Conservation (phyloP, 2,329 filamentous ascomycete genomes). For the Fusarium chlamydosporum region DNA sequence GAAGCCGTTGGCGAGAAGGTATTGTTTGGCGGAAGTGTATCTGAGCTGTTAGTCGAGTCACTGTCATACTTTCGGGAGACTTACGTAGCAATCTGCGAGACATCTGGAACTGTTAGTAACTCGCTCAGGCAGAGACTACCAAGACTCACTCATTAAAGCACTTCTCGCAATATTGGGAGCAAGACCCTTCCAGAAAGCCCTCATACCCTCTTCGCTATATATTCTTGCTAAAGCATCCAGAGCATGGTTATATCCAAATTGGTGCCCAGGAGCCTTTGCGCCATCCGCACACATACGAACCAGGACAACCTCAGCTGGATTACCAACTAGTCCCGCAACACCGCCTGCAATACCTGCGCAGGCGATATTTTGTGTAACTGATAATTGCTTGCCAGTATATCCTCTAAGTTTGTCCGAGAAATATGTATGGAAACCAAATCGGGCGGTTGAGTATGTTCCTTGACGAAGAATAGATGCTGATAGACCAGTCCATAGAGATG, state of each 20-base stretch:
- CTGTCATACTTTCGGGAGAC: conserved; percentile 1
- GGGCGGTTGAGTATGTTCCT: conserved; percentile 61
- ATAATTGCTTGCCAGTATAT: conserved; percentile 52
- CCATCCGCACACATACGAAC: conserved; percentile 64
- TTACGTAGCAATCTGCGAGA: conserved; percentile 62
- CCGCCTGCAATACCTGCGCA: conserved; percentile 60
- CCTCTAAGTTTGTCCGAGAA: conserved; percentile 52
- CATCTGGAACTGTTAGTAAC: conserved; percentile 52
- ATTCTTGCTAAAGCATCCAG: conserved; percentile 50
- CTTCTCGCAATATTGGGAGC: conserved; percentile 59
- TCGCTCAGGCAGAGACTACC: rapidly evolving
- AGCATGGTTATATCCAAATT: conserved; percentile 59
- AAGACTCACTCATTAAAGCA: conserved; percentile 60
- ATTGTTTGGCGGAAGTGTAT: conserved; percentile 56
- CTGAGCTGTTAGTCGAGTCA: conserved; percentile 35
- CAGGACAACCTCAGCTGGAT: conserved; percentile 61
- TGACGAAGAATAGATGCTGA: conserved; percentile 62
- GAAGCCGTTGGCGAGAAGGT: conserved; percentile 50
- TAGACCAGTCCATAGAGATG: conserved; percentile 60
- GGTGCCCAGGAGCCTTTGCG: conserved; percentile 55
- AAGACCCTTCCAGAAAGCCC: conserved; percentile 57
- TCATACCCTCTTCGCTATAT: conserved; percentile 57
- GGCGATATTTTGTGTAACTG: conserved; percentile 54
- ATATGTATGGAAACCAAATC: conserved; percentile 60
- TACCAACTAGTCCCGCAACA: conserved; percentile 61